Evolutionary conservation across 257 asterid genomes (phyloP).

Genomic region (Parsonsia alboflavescens): DNA sequence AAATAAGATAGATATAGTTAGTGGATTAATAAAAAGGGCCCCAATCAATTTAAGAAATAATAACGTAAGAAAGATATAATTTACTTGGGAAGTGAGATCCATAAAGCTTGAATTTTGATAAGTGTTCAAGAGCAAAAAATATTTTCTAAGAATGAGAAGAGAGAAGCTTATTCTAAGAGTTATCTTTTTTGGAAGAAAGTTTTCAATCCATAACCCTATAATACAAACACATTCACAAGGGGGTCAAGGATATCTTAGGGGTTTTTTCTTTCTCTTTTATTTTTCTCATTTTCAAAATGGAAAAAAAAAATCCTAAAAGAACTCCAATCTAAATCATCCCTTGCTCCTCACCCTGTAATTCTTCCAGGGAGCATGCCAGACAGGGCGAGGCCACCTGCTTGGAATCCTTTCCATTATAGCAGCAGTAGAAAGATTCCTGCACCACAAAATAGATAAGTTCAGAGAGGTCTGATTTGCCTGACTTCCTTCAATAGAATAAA

Average conservation of each 20-base stretch:
- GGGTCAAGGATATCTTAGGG: neutral
- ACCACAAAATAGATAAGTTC: constrained; percentile 10
- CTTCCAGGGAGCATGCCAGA: constrained; percentile 97
- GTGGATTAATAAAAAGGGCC: neutral
- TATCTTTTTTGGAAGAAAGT: neutral
- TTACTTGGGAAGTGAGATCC: neutral
- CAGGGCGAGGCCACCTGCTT: constrained; percentile 97
- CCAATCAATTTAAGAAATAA: neutral
- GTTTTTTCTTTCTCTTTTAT: no score
- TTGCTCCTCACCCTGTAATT: constrained; percentile 73
- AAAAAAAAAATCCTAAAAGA: neutral
- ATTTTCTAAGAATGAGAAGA: neutral
- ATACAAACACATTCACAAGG: neutral
- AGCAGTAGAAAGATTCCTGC: constrained; percentile 85
- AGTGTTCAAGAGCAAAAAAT: neutral
- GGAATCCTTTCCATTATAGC: constrained; percentile 99
- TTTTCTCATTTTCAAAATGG: neutral
- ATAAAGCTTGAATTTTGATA: neutral
- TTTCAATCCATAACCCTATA: neutral
- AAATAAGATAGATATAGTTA: neutral
- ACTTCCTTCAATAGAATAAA: neutral
- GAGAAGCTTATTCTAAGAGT: neutral
- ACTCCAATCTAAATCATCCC: neutral
- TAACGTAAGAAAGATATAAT: no score
- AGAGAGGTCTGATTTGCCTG: neutral